Evolutionary conservation across 495 filamentous ascomycete species (phyloP), one percentile per base, ranked within the genome.

Genomic region (Acidiella bohemica): DNA sequence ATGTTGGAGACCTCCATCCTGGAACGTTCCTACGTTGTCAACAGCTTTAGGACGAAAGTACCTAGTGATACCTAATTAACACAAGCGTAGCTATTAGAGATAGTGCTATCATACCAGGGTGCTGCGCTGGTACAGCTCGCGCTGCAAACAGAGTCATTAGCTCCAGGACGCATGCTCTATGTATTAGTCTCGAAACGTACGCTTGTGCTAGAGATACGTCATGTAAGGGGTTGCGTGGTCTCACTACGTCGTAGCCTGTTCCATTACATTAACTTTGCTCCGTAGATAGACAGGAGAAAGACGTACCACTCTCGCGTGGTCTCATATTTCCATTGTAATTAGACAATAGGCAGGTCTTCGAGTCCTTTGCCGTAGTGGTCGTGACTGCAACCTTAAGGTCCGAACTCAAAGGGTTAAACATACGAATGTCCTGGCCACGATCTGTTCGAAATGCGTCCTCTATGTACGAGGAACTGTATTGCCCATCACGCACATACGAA

Each of bases 1-100:
- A 27, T 61, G 49, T 14, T 39, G 45, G 18, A 64, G 36, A 9
- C 51, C 55, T 14, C 56, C 52, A 47, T 64, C 59, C 51, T 55
- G 47, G 44, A 56, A 61, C 22, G 54, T 53, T 30, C 49, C 51
- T 20, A 32, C 25, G 23, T 21, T 33, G 6, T 32, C 12, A 1
- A 49, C 32, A 4, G 10, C 17, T 5, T 25, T 27, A 2, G 46
- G 41, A 10, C 23, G 14, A 16, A 49, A 49, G 19, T 37, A 28
- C 11, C 33, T 36, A 16, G 5, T 9, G 8, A 8, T n/a, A n/a
- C n/a, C n/a, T n/a, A n/a, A n/a, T n/a, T n/a, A n/a, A n/a, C n/a
- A n/a, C n/a, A n/a, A n/a, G n/a, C n/a, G n/a, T n/a, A n/a, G n/a
- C n/a, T n/a, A n/a, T n/a, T n/a, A n/a, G n/a, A n/a, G n/a, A n/a